Conservation (phyloP, 345 rosid genomes). For the Populus euphratica region DNA sequence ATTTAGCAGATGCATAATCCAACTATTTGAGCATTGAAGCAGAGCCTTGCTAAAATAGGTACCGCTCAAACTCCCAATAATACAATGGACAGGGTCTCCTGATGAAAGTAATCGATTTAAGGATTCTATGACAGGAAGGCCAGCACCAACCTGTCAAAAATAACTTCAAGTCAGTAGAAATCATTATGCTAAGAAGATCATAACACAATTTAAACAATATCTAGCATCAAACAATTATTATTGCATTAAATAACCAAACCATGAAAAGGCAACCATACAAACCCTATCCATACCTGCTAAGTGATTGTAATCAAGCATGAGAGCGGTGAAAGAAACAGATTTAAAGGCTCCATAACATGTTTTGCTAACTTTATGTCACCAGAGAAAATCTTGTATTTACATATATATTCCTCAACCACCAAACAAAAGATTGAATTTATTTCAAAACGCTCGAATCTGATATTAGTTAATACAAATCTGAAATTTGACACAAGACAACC, state of each 20-base stretch:
- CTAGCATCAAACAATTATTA: background rate
- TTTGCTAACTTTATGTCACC: background rate
- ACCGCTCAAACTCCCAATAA: conserved; percentile 90
- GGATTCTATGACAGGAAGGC: conserved; percentile 87
- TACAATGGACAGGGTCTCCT: conserved; percentile 66
- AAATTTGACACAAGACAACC: background rate
- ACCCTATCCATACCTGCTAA: background rate
- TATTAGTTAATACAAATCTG: background rate
- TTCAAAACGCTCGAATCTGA: background rate
- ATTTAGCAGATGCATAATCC: background rate
- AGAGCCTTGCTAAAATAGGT: conserved; percentile 17
- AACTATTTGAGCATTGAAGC: conserved; percentile 5
- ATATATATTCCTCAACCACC: background rate
- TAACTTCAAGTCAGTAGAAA: background rate
- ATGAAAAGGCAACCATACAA: background rate
- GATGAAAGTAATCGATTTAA: conserved; percentile 73
- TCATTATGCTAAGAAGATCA: background rate
- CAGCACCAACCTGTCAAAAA: conserved; percentile 71
- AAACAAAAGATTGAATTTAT: background rate
- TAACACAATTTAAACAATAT: background rate
- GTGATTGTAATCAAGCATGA: background rate
- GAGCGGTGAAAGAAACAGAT: background rate
- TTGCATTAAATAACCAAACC: background rate
- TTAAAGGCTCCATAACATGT: background rate
- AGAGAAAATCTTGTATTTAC: background rate